Evolutionary conservation across 345 rosid genomes (phyloP), one percentile per base, ranked within the genome.

Genomic region (Rhodamnia rubescens): DNA sequence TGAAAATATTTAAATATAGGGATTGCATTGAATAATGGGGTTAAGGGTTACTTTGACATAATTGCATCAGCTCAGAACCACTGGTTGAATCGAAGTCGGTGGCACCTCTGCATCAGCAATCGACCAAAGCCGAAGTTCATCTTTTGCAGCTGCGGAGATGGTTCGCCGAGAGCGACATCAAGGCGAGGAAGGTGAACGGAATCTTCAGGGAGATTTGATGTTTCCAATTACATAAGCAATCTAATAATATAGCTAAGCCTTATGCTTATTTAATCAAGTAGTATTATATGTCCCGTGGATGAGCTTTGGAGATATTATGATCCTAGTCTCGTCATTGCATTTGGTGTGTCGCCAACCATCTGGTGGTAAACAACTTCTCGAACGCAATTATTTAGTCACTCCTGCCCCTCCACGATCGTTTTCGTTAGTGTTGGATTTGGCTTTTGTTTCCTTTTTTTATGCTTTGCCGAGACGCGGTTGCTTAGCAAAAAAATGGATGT

Each of bases 381-480:
- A 53, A 53, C 21, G 21, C 57, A 8, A 54, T 54, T 54, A 22
- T 20, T 54, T 21, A 54, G 57, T 54, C 57, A 7, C 57, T 36
- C 40, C 20, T 21, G 4, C 26, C 47, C 0, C 0, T 36, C 4
- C 1, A 20, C 2, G 7, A 1, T 15, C 7, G 74, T 15, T 15
- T 1, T 15, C 8, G 6, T 61, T 0, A 3, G n/a, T 7, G 27
- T 22, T 56, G 0, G 59, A 56, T 56, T 56, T 56, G 59, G 27
- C 59, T 22, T 52, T 52, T 15, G 50, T 47, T 47, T 8, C 50
- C 9, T 47, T 47, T 47, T 47, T 47, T 47, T 1, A 49, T 49
- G 50, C 12, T 49, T 49, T 49, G 50, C 9, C 11, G 50, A 49
- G 50, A 49, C 3, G 10, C 50, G 3, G 50, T 49, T 49, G 50